Conservation (phyloP, 495 filamentous ascomycete species). For the Tuber magnatum region DNA sequence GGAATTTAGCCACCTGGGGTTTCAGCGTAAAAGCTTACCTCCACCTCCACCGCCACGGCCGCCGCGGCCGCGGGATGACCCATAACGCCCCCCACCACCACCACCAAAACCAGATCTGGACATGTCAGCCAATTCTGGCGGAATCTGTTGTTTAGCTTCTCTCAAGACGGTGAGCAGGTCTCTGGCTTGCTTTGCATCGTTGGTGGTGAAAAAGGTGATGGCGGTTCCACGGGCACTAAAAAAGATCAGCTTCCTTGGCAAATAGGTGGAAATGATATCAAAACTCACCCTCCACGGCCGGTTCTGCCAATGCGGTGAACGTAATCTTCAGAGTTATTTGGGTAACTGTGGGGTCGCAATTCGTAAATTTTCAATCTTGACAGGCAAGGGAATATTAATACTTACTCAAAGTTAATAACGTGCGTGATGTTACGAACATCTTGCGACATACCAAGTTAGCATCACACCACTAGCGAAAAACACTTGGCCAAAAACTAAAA, state of each 20-base stretch:
- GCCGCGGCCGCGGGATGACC: constrained; percentile 58
- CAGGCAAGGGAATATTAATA: neutral
- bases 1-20: constrained; percentile 20
- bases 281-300: constrained; percentile 65
- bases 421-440: constrained; percentile 99
- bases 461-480: constrained; percentile 42
- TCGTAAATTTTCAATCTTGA: constrained; percentile 9
- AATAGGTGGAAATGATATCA: neutral
- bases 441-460: constrained; percentile 76
- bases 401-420: constrained; percentile 93
- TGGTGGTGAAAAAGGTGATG: constrained; percentile 96
- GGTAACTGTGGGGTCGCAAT: constrained; percentile 42
- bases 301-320: constrained; percentile 98
- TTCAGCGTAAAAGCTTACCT: constrained; percentile 24
- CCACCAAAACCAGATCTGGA: constrained; percentile 84
- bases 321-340: constrained; percentile 99
- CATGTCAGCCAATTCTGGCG: constrained; percentile 93
- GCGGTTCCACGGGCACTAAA: constrained; percentile 73
- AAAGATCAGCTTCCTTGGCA: constrained; percentile 11
- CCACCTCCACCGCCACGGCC: constrained; percentile 59
- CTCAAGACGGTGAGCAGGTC: constrained; percentile 86
- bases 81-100: constrained; percentile 64
- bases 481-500: constrained; percentile 37
- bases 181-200: constrained; percentile 97
- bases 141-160: constrained; percentile 97